Base-by-base conservation (phyloP, 2,329 filamentous ascomycete genomes). In the Geoglossum cookeanum region DNA sequence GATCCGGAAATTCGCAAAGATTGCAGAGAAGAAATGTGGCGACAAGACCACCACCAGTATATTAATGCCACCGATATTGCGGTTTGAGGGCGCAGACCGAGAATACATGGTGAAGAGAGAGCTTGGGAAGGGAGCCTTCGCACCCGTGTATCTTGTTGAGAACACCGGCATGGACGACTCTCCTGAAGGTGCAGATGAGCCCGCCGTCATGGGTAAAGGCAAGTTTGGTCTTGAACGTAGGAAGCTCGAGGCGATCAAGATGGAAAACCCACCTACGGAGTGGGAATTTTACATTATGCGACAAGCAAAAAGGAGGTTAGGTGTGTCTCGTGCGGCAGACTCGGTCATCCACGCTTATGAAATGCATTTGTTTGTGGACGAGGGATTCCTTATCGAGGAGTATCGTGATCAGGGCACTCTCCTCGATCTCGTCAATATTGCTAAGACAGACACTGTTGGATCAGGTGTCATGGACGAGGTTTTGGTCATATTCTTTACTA, bases 251-350 rank as follows among this genome's bases (percentile, higher is more conserved):
- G 92, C 92, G 1, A 76, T 98, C 63, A 98, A 98, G 70, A 90
- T 95, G 81, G 92, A 98, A 71, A 79, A 85, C 35, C 88, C 90
- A 0, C 87, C 91, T 0, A 85, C 83, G 3, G 77, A 86, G 0
- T 98, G 92, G 92, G 92, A 98, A 67, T 98, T 97, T 66, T 86
- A 95, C 70, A 94, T 98, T 69, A 88, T 97, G 74, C 84, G 87
- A 1, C 79, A 88, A 57, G 81, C 86, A 1, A 87, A 91, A 61
- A 74, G 78, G 27, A 85, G 92, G 0, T 75, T 98, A 0, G 84
- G 83, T 0, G 76, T 83, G 0, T 78, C 70, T 6, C 82, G 91
- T 13, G 84, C 85, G 0, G 77, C 81, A 0, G 81, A 87, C 2
- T 94, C 87, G 13, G 76, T 98, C 59, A 81, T 94, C 1, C 78